Conservation (phyloP, 352 stramenopile species). For the Poterioochromonas sp. region DNA sequence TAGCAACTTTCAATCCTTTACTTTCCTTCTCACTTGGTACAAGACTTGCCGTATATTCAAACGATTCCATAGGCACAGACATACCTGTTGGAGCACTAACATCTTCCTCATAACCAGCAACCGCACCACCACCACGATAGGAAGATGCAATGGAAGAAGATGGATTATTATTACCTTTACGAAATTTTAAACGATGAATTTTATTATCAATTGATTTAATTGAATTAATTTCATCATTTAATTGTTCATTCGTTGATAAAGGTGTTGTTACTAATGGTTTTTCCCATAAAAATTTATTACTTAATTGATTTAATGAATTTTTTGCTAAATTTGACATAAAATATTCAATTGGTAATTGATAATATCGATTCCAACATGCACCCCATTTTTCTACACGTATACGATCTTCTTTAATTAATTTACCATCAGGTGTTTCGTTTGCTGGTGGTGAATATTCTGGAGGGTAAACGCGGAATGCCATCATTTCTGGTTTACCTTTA, state of each 20-base stretch:
- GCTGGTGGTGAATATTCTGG: slow-evolving; percentile 81
- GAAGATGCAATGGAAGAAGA: no score
- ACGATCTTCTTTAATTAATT: slow-evolving; percentile 79
- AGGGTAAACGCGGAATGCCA: slow-evolving; percentile 92
- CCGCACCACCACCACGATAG: no score
- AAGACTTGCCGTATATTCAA: no score
- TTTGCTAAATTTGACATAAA: slow-evolving; percentile 85
- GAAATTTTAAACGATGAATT: no score
- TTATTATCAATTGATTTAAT: no score
- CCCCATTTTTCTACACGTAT: slow-evolving; percentile 88
- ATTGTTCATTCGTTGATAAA: background rate
- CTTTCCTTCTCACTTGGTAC: no score
- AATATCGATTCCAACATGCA: slow-evolving; percentile 86
- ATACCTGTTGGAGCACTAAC: no score
- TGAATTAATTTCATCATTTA: no score
- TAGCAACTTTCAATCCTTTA: no score
- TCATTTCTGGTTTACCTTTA: slow-evolving; percentile 81
- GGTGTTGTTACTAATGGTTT: slow-evolving; percentile 51
- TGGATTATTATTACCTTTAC: no score
- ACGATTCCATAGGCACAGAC: no score
- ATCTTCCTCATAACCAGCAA: no score
- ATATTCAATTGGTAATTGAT: slow-evolving; percentile 87
- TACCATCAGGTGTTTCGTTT: slow-evolving; percentile 89
- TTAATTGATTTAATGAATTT: slow-evolving; percentile 80
- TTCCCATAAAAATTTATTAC: slow-evolving; percentile 82